Percentiles rank a stretch among this genome's conserved stretches.
phyloP scores from a whole-genome alignment of 2,329 filamentous ascomycete genomes.

The Pseudopithomyces maydicus region DNA sequence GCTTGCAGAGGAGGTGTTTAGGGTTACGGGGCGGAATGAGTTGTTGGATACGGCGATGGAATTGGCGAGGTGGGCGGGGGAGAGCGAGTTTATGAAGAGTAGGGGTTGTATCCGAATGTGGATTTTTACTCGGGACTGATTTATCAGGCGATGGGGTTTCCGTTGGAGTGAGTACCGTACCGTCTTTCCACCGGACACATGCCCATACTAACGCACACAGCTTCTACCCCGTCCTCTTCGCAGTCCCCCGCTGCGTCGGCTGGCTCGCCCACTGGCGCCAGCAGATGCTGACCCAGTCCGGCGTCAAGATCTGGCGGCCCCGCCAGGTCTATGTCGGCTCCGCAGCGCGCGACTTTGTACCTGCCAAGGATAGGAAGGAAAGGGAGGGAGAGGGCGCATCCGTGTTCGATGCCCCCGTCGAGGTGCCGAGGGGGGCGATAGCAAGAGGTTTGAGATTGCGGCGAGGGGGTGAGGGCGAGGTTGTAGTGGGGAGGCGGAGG shows the following conservation, averaged over 20 bases:
- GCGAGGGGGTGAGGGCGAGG: neutral
- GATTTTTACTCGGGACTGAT: neutral
- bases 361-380: neutral
- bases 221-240: conserved; percentile 2
- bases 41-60: neutral
- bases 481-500: neutral
- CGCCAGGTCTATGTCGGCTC: neutral
- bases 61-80: neutral
- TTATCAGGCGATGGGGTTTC: conserved; percentile 1
- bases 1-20: neutral
- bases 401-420: neutral
- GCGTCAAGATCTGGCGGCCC: conserved; percentile 1
- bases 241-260: neutral
- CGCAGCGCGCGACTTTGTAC: neutral
- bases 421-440: neutral
- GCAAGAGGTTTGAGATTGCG: neutral
- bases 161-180: neutral
- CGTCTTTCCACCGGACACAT: too few species aligned
- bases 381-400: neutral
- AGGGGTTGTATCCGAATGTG: neutral
- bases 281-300: neutral
- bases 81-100: neutral
- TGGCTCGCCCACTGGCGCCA: conserved; percentile 2
- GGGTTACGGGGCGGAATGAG: neutral
- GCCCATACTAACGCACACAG: too few species aligned